These are phyloP conservation scores for Colletotrichum godetiae DNA, from an alignment of 2,329 filamentous ascomycete genomes.

Conservation along the genomic window DNA sequence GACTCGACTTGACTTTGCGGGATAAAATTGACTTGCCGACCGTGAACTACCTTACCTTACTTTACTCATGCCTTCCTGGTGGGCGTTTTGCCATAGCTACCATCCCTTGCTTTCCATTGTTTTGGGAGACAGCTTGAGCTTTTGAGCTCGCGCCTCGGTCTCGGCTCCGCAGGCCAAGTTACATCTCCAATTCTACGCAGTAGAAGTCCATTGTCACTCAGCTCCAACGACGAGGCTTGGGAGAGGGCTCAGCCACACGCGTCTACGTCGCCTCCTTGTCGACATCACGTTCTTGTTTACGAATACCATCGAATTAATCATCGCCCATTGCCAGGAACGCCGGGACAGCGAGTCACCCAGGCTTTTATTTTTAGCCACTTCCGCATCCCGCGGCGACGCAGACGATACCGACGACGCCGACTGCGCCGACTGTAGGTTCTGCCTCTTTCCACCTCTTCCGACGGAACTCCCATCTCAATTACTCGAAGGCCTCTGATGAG, in stretches of 20 bases:
- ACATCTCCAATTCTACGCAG: not conserved
- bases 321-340: not conserved
- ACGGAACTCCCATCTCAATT: slow-evolving; percentile 1
- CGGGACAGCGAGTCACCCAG: not conserved
- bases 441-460: slow-evolving; percentile 10
- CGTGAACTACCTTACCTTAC: not conserved
- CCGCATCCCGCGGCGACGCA: not conserved
- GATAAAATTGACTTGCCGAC: not conserved
- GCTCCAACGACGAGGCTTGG: slow-evolving; percentile 31
- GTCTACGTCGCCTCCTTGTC: slow-evolving; percentile 20
- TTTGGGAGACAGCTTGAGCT: not conserved
- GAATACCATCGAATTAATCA: not conserved
- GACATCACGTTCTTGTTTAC: not conserved
- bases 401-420: not conserved
- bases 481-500: not conserved
- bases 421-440: not conserved
- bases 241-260: slow-evolving; percentile 31
- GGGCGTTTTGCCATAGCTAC: not conserved
- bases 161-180: not conserved
- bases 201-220: not conserved
- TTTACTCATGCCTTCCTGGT: not conserved
- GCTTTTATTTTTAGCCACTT: not conserved
- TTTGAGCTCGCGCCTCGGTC: not conserved
- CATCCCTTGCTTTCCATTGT: not conserved
- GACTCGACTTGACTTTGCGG: not conserved